Evolutionary conservation across 2,329 filamentous ascomycete species (phyloP).

Genomic region (Cladophialophora chaetospira): DNA sequence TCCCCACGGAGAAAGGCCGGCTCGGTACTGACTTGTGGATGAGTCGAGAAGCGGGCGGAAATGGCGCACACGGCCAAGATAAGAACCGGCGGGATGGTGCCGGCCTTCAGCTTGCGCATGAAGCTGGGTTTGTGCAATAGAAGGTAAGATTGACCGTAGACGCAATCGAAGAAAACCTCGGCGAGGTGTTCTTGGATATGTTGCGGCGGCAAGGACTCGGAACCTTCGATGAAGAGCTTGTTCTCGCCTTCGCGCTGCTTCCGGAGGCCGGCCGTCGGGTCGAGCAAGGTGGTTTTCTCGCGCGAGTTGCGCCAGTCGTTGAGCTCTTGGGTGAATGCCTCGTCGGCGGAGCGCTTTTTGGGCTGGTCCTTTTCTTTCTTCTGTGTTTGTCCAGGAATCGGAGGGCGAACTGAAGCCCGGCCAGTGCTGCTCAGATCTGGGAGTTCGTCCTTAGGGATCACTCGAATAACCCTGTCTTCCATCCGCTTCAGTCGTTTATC

Average conservation of each 20-base stretch:
- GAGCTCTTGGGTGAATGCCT: slow-evolving; percentile 81
- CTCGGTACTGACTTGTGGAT: slow-evolving; percentile 74
- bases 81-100: slow-evolving; percentile 82
- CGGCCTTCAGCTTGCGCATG: slow-evolving; percentile 76
- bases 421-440: slow-evolving; percentile 68
- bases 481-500: slow-evolving; percentile 94
- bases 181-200: slow-evolving; percentile 92
- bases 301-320: slow-evolving; percentile 74
- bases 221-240: slow-evolving; percentile 77
- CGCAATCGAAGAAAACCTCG: slow-evolving; percentile 91
- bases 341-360: slow-evolving; percentile 82
- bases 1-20: slow-evolving; percentile 87
- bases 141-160: slow-evolving; percentile 94
- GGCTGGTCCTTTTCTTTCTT: slow-evolving; percentile 50
- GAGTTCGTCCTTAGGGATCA: slow-evolving; percentile 83
- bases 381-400: slow-evolving; percentile 59
- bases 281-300: slow-evolving; percentile 24
- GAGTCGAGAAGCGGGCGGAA: slow-evolving; percentile 90
- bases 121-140: slow-evolving; percentile 96
- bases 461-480: slow-evolving; percentile 97
- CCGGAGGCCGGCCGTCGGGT: slow-evolving; percentile 53
- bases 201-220: slow-evolving; percentile 76
- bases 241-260: slow-evolving; percentile 69
- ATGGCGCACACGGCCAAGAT: slow-evolving; percentile 93
- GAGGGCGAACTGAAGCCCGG: slow-evolving; percentile 81